A percentile compares a stretch with the other conserved stretches of the same genome.
These are phyloP conservation scores for Volvox africanus DNA, from an alignment of 139 green algal species.

Conservation along the genomic window DNA sequence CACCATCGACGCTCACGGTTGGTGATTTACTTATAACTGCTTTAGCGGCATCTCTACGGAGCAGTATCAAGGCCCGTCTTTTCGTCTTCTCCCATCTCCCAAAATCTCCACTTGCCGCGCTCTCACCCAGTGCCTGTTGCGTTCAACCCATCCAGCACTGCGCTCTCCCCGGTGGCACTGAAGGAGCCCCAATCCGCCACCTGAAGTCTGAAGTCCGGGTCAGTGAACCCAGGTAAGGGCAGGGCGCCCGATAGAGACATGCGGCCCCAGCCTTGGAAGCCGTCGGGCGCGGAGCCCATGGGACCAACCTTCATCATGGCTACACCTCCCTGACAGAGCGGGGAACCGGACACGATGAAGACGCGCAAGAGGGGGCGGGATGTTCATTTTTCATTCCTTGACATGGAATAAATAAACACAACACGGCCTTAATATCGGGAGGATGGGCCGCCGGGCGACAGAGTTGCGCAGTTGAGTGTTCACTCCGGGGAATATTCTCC, in stretches of 20 bases:
- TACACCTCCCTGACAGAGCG: not conserved
- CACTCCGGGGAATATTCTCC: too few species aligned
- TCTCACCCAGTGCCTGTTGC: slow-evolving; percentile 23
- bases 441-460: too few species aligned
- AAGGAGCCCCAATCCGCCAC: not conserved
- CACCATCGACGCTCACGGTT: too few species aligned
- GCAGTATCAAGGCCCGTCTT: too few species aligned
- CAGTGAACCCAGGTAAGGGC: slow-evolving; percentile 3
- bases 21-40: too few species aligned
- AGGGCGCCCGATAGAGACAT: slow-evolving; percentile 2
- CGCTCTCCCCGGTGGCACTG: not conserved
- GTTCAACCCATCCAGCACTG: not conserved
- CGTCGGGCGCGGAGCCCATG: slow-evolving; percentile 12
- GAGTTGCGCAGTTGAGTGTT: too few species aligned
- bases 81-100: not conserved
- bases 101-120: not conserved
- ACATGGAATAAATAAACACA: too few species aligned
- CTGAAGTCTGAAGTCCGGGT: slow-evolving; percentile 5
- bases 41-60: too few species aligned
- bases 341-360: not conserved
- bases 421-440: too few species aligned
- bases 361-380: not conserved
- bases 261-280: slow-evolving; percentile 30
- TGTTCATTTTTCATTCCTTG: too few species aligned
- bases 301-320: too few species aligned